Percentiles rank a stretch among this genome's conserved stretches.
phyloP scores from a whole-genome alignment of 768 basidiomycete species.

The Trametes sanguinea region DNA sequence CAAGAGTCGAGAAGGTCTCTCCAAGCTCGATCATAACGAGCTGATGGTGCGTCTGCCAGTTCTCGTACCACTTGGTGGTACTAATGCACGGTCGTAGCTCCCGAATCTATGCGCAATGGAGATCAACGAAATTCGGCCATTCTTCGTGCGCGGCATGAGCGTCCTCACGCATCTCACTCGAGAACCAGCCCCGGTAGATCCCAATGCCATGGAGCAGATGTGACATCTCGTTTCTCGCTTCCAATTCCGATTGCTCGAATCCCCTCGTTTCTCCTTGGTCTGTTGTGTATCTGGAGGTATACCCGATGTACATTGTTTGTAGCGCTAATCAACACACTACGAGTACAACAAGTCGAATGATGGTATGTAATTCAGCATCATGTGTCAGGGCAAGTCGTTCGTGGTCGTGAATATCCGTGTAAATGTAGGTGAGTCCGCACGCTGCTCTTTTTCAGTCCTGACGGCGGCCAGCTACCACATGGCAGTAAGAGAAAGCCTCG shows the following conservation, averaged over 20 bases:
- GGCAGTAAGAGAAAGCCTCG: neutral
- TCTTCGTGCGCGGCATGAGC: conserved; percentile 83
- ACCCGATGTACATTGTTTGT: conserved; percentile 14
- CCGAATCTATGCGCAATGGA: conserved; percentile 88
- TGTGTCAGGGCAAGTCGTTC: neutral
- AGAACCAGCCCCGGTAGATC: conserved; percentile 21
- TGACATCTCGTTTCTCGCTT: neutral
- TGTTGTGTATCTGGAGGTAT: conserved; percentile 6
- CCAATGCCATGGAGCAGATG: conserved; percentile 10
- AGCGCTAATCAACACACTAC: conserved; percentile 11
- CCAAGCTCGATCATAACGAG: conserved; percentile 77
- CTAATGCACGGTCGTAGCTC: conserved; percentile 47
- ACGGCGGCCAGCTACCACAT: neutral
- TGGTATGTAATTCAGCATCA: neutral
- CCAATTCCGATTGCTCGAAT: too few species aligned
- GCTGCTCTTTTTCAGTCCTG: too few species aligned
- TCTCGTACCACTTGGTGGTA: neutral
- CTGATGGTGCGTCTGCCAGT: conserved; percentile 57
- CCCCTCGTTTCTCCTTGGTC: neutral
- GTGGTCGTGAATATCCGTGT: neutral
- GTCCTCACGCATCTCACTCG: conserved; percentile 59
- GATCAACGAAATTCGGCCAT: conserved; percentile 91
- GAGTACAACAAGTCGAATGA: neutral
- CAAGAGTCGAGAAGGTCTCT: conserved; percentile 86
- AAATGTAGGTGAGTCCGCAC: neutral